Evolutionary conservation across 1,284 basidiomycete species (phyloP).

Genomic region (Inonotus hispidus): DNA sequence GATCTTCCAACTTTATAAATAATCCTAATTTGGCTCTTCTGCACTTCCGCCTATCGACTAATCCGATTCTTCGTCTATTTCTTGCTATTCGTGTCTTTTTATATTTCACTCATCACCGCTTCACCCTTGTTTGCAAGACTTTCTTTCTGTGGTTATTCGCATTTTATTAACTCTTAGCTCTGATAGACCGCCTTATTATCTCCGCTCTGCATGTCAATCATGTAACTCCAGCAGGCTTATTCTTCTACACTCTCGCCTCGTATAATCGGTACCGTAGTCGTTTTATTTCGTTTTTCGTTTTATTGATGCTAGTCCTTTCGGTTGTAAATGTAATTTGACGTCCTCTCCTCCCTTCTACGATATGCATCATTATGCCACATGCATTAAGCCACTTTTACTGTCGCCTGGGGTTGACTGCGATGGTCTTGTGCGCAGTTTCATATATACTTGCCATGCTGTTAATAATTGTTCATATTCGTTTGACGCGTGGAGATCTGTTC

Average conservation of each 20-base stretch:
- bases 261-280: constrained; percentile 11
- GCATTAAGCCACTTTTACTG: neutral
- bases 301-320: neutral
- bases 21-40: constrained; percentile 5
- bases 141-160: too few species aligned
- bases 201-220: neutral
- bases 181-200: neutral
- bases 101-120: constrained; percentile 9
- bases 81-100: constrained; percentile 26
- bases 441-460: neutral
- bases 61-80: constrained; percentile 25
- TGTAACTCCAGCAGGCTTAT: constrained; percentile 13
- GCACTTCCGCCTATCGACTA: constrained; percentile 19
- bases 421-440: neutral
- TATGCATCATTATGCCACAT: neutral
- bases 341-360: neutral
- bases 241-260: neutral
- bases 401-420: too few species aligned
- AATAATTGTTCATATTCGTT: too few species aligned
- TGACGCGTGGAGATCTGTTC: neutral
- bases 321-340: constrained; percentile 3
- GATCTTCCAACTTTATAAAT: constrained; percentile 2
- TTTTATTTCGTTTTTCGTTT: neutral
- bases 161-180: neutral
- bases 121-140: constrained; percentile 18